These are phyloP conservation scores for Metschnikowia matae DNA, from an alignment of 805 yeast genomes.

Conservation along the genomic window DNA sequence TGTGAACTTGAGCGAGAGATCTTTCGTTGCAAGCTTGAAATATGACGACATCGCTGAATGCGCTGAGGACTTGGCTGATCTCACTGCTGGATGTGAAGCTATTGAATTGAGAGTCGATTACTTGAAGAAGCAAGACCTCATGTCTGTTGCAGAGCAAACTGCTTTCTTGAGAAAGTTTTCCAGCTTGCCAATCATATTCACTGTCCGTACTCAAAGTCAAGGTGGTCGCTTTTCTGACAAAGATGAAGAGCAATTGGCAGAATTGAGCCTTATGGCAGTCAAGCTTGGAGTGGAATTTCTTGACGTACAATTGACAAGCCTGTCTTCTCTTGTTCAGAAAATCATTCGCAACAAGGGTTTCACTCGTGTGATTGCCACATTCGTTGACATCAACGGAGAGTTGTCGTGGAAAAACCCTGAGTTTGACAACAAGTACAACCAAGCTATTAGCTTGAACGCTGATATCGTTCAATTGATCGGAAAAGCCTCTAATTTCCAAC, in stretches of 20 bases:
- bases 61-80: conserved; percentile 44
- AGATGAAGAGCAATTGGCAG: conserved; percentile 43
- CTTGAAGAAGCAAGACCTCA: conserved; percentile 45
- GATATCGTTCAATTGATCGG: conserved; percentile 86
- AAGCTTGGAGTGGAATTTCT: conserved; percentile 76
- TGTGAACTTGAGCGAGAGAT: conserved; percentile 32
- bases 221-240: conserved; percentile 79
- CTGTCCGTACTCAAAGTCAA: conserved; percentile 71
- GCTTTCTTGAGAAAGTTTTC: conserved; percentile 63
- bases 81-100: conserved; percentile 70
- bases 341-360: conserved; percentile 51
- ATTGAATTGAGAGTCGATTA: conserved; percentile 81
- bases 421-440: conserved; percentile 70
- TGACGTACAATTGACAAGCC: conserved; percentile 73
- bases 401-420: conserved; percentile 63
- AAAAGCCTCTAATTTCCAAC: conserved; percentile 56
- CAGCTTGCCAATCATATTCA: conserved; percentile 72
- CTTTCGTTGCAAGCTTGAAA: conserved; percentile 72
- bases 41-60: conserved; percentile 52
- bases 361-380: conserved; percentile 77
- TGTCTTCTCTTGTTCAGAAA: conserved; percentile 49
- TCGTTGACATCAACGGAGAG: conserved; percentile 66
- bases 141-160: conserved; percentile 69
- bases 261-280: conserved; percentile 58
- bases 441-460: conserved; percentile 59